phyloP scores from a whole-genome alignment of 179 eudicot genomes.

The Amaranthus tricolor region DNA sequence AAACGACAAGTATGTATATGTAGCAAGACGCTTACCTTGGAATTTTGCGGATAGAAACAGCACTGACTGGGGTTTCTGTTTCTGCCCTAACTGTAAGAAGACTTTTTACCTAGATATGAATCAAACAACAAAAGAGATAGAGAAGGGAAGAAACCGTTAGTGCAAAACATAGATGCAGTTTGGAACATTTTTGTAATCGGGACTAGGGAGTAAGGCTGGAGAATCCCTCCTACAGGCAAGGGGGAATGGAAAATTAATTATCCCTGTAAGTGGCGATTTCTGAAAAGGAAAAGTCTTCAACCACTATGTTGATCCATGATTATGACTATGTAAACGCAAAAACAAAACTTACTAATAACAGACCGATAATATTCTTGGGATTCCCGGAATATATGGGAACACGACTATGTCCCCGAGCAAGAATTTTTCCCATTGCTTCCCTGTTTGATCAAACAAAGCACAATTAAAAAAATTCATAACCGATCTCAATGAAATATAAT shows the following conservation, averaged over 20 bases:
- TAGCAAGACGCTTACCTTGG: constrained; percentile 46
- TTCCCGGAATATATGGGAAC: constrained; percentile 63
- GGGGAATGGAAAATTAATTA: too few relatives aligned
- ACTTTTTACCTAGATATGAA: constrained; percentile 54
- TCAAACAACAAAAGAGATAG: background rate
- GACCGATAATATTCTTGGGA: constrained; percentile 67
- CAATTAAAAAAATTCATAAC: background rate
- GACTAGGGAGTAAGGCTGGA: too few relatives aligned
- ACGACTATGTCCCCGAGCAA: constrained; percentile 77
- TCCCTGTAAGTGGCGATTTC: too few relatives aligned
- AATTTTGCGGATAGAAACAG: constrained; percentile 72
- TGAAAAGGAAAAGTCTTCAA: too few relatives aligned
- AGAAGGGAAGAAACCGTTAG: too few relatives aligned
- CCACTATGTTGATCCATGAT: background rate
- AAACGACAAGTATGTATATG: background rate
- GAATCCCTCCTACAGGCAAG: too few relatives aligned
- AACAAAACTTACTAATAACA: constrained; percentile 47
- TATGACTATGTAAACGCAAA: background rate
- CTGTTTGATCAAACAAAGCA: constrained; percentile 30
- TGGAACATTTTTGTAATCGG: background rate
- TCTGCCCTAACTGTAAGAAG: constrained; percentile 85
- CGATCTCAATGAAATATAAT: background rate
- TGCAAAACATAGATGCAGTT: background rate
- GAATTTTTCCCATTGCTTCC: constrained; percentile 81
- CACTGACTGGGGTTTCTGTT: constrained; percentile 76